Evolutionary conservation across 208 protist species (phyloP).

Genomic region (Trichomonas tenax): DNA sequence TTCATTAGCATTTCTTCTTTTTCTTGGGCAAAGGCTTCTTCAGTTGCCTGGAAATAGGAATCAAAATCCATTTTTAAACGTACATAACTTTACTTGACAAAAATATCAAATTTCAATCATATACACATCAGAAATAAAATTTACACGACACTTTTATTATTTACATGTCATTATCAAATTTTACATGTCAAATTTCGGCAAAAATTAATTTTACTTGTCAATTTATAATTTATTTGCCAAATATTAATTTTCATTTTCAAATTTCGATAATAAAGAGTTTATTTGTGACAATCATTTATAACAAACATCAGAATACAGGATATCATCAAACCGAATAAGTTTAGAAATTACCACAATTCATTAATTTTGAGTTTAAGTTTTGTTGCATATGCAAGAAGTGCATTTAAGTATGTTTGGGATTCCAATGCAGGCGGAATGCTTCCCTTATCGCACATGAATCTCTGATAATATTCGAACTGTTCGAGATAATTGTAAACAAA

Average conservation of each 20-base stretch:
- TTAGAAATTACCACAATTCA: neutral
- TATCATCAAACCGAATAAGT: too few relatives aligned
- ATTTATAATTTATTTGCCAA: too few relatives aligned
- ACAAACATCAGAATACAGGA: too few relatives aligned
- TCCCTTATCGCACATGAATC: neutral
- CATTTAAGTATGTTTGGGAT: neutral
- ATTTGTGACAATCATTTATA: too few relatives aligned
- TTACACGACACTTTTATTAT: too few relatives aligned
- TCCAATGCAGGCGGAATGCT: neutral
- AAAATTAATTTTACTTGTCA: too few relatives aligned
- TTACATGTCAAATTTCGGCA: too few relatives aligned
- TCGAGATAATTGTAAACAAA: neutral
- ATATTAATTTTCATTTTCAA: too few relatives aligned
- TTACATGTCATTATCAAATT: too few relatives aligned
- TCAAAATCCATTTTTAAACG: slow-evolving; percentile 6
- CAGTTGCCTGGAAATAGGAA: neutral
- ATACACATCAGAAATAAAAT: too few relatives aligned
- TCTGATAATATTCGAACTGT: neutral
- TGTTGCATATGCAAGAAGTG: neutral
- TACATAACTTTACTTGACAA: neutral
- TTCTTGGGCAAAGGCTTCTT: neutral
- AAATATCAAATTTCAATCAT: too few relatives aligned
- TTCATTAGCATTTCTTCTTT: slow-evolving; percentile 1
- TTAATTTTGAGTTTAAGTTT: neutral
- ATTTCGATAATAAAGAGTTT: too few relatives aligned